Evolutionary conservation across 78 protist species (phyloP).

Genomic region (Dictyostelium firmibasis): DNA sequence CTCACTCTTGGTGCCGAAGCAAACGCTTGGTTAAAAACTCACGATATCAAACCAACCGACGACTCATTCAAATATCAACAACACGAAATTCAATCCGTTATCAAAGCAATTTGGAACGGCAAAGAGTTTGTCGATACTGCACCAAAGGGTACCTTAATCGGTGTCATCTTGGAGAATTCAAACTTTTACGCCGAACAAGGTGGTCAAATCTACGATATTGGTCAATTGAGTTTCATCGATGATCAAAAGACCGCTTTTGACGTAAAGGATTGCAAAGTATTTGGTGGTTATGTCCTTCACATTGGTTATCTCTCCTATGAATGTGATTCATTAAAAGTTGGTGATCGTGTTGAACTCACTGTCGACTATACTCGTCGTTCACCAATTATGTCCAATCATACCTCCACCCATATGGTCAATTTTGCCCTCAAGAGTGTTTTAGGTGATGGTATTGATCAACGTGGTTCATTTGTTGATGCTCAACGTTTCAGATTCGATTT

Average conservation of each 20-base stretch:
- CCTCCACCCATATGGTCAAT: conserved; percentile 97
- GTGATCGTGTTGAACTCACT: conserved; percentile 74
- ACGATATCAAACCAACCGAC: conserved; percentile 85
- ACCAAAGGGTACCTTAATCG: conserved; percentile 35
- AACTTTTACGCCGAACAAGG: conserved; percentile 97
- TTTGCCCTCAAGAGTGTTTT: conserved; percentile 88
- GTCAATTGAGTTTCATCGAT: conserved; percentile 68
- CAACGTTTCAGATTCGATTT: conserved; percentile 95
- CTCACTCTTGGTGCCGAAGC: conserved; percentile 55
- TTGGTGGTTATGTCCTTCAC: conserved; percentile 95
- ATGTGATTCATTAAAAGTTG: conserved; percentile 60
- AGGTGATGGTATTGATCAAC: conserved; percentile 90
- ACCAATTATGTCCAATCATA: conserved; percentile 93
- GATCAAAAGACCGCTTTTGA: conserved; percentile 48
- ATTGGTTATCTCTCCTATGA: conserved; percentile 87
- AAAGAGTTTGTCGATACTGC: conserved; percentile 72
- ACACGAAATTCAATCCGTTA: conserved; percentile 46
- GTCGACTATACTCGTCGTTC: conserved; percentile 89
- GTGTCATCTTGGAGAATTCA: conserved; percentile 90
- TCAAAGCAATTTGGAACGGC: conserved; percentile 88
- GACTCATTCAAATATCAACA: conserved; percentile 88
- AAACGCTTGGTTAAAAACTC: conserved; percentile 22
- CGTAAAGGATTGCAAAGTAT: conserved; percentile 84
- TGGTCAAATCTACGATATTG: conserved; percentile 96
- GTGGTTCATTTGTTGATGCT: conserved; percentile 93